A percentile compares a stretch with the other conserved stretches of the same genome.
phyloP scores from a whole-genome alignment of 441 rosid genomes.

The Populus hybrid region DNA sequence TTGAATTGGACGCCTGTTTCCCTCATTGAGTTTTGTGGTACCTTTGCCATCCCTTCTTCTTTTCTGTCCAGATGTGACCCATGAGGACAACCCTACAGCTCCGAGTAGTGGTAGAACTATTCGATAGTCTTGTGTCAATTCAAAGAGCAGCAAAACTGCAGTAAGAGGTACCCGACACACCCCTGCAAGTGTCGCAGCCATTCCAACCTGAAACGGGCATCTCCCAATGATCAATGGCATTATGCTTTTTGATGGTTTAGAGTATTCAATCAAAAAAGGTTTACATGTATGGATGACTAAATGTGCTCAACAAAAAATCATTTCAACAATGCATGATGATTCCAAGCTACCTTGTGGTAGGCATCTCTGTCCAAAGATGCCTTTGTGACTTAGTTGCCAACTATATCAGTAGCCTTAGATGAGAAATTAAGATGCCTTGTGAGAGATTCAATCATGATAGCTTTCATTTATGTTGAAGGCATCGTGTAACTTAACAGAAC shows the following conservation, averaged over 20 bases:
- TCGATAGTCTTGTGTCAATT: slow-evolving; percentile 88
- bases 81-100: slow-evolving; percentile 92
- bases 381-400: not conserved
- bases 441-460: not conserved
- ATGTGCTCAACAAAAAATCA: not conserved
- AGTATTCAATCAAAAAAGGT: not conserved
- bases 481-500: not conserved
- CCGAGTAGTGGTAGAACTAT: slow-evolving; percentile 87
- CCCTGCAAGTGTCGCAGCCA: slow-evolving; percentile 99
- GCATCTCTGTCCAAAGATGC: not conserved
- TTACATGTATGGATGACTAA: not conserved
- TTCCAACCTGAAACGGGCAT: slow-evolving; percentile 69
- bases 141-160: slow-evolving; percentile 83
- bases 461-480: not conserved
- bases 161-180: slow-evolving; percentile 98
- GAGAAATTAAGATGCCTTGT: not conserved
- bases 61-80: slow-evolving; percentile 83
- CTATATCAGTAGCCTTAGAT: not conserved
- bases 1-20: slow-evolving; percentile 28
- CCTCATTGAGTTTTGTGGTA: slow-evolving; percentile 31
- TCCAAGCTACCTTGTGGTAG: not conserved
- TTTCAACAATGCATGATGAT: not conserved
- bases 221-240: slow-evolving; percentile 7
- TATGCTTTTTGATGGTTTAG: not conserved
- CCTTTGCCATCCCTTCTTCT: slow-evolving; percentile 51